Conservation (phyloP, 208 protist genomes). For the Acanthamoeba healyi region DNA sequence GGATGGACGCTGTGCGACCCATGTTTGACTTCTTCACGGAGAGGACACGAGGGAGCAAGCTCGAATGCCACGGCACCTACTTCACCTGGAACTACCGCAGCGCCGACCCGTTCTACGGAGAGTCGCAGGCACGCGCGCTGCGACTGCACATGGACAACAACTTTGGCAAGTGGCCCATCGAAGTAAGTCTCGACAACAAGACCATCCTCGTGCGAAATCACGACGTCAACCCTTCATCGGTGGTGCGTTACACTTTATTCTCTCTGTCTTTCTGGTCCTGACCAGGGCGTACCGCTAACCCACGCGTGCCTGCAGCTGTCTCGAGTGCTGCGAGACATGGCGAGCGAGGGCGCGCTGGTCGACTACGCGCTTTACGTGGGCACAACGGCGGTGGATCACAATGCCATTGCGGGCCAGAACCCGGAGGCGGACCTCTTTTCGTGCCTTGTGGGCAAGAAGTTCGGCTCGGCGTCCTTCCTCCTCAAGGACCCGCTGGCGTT, state of each 20-base stretch:
- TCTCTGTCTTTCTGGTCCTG: no score
- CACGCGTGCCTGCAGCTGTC: no score
- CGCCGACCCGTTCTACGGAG: slow-evolving; percentile 37
- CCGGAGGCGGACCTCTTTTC: slow-evolving; percentile 39
- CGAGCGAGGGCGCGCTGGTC: not conserved
- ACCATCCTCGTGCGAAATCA: slow-evolving; percentile 30
- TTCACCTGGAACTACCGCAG: slow-evolving; percentile 45
- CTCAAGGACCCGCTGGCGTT: slow-evolving; percentile 35
- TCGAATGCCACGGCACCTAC: slow-evolving; percentile 15
- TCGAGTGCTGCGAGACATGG: slow-evolving; percentile 11
- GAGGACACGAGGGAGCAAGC: slow-evolving; percentile 43
- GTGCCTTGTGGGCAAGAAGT: slow-evolving; percentile 59
- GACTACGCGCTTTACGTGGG: slow-evolving; percentile 53
- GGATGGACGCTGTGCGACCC: slow-evolving; percentile 36
- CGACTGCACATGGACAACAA: slow-evolving; percentile 56
- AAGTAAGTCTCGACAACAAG: slow-evolving; percentile 47
- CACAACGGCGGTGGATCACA: slow-evolving; percentile 14
- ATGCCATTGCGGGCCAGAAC: not conserved
- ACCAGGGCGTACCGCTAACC: no score
- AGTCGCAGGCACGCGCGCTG: slow-evolving; percentile 37
- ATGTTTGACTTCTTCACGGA: slow-evolving; percentile 50
- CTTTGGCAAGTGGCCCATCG: slow-evolving; percentile 69
- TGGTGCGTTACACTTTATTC: not conserved
- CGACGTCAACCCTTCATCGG: slow-evolving; percentile 49
- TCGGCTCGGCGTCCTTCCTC: slow-evolving; percentile 19